These are phyloP conservation scores for Lolium perenne DNA, from an alignment of 176 grass and related monocot genomes.

Conservation along the genomic window DNA sequence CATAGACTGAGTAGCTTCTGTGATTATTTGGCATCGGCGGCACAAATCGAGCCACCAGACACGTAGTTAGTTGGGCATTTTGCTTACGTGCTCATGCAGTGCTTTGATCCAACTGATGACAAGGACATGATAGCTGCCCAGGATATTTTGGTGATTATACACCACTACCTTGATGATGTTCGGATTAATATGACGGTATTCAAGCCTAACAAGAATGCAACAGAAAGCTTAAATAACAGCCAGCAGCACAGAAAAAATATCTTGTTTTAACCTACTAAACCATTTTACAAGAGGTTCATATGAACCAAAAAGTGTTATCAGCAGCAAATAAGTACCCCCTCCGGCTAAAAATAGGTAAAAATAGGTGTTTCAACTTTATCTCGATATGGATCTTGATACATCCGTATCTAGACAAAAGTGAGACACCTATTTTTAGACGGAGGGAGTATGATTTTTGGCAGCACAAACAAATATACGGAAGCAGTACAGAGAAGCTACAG, in stretches of 20 bases:
- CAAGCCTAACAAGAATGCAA: background rate
- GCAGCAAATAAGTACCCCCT: background rate
- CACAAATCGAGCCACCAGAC: background rate
- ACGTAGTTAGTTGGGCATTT: background rate
- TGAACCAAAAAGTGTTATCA: background rate
- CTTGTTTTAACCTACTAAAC: background rate
- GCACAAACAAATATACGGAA: background rate
- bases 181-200: background rate
- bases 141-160: background rate
- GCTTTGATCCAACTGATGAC: conserved; percentile 34
- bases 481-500: background rate
- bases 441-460: background rate
- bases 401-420: no score
- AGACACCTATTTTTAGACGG: no score
- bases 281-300: background rate
- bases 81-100: background rate
- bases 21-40: conserved; percentile 35
- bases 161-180: background rate
- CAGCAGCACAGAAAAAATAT: background rate
- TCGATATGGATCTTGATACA: no score
- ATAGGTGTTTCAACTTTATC: no score
- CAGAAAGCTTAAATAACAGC: background rate
- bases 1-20: background rate
- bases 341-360: no score
- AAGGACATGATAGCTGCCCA: conserved; percentile 29